Percentiles rank a stretch among this genome's conserved stretches.
These are phyloP conservation scores for Coemansia aciculifera DNA, from an alignment of 192 early-diverging fungal species.

Conservation along the genomic window DNA sequence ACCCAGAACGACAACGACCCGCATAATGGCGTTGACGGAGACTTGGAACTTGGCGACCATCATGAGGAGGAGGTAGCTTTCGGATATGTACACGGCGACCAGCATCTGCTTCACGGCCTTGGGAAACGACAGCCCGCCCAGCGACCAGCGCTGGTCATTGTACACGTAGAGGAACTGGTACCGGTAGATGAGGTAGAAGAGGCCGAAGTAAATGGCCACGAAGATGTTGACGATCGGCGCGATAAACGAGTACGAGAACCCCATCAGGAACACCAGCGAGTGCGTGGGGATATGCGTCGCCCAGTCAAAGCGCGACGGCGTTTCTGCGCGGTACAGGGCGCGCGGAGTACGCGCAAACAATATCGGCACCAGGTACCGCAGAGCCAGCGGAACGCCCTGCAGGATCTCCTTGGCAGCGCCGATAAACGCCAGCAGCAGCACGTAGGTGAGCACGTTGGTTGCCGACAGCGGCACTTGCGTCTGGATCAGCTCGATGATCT, in stretches of 20 bases:
- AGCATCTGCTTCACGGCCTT: constrained; percentile 65
- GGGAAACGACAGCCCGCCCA: constrained; percentile 70
- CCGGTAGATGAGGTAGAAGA: constrained; percentile 74
- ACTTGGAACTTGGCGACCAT: constrained; percentile 59
- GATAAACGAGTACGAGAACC: constrained; percentile 78
- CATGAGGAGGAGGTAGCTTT: constrained; percentile 77
- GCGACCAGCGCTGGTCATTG: constrained; percentile 57
- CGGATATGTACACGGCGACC: constrained; percentile 73
- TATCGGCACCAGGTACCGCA: constrained; percentile 61
- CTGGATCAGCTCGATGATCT: constrained; percentile 55
- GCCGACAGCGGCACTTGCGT: constrained; percentile 70
- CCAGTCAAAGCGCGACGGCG: constrained; percentile 60
- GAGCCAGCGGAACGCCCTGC: constrained; percentile 66
- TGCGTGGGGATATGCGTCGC: constrained; percentile 69
- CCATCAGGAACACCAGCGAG: constrained; percentile 72
- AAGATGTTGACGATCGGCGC: constrained; percentile 85
- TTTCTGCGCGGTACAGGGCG: constrained; percentile 59
- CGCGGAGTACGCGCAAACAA: constrained; percentile 78
- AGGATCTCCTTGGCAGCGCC: constrained; percentile 70
- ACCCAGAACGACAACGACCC: constrained; percentile 53
- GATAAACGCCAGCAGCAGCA: constrained; percentile 73
- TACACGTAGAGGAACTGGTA: constrained; percentile 87
- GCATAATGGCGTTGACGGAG: constrained; percentile 50
- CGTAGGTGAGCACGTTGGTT: constrained; percentile 82
- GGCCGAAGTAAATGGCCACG: constrained; percentile 71